phyloP scores from a whole-genome alignment of 768 basidiomycete species.

The Termitomyces sp. region DNA sequence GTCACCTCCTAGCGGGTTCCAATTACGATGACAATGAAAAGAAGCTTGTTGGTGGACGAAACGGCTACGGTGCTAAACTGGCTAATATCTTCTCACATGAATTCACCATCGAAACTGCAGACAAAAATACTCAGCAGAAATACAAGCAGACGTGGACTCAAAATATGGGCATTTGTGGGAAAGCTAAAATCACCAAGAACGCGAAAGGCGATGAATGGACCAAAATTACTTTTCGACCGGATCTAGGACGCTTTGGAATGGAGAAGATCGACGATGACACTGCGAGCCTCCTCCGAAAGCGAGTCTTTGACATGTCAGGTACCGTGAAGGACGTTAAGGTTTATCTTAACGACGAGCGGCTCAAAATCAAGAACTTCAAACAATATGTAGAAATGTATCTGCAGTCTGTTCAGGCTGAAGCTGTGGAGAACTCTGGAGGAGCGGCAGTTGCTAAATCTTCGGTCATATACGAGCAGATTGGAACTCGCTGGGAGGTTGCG shows the following conservation, averaged over 20 bases:
- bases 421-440: conserved; percentile 70
- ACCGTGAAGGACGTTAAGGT: conserved; percentile 92
- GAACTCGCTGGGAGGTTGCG: conserved; percentile 89
- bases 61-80: conserved; percentile 97
- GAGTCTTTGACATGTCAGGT: conserved; percentile 97
- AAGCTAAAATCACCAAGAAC: conserved; percentile 93
- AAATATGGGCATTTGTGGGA: conserved; percentile 88
- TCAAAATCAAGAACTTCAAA: conserved; percentile 95
- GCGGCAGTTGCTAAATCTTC: conserved; percentile 73
- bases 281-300: conserved; percentile 81
- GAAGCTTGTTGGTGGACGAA: conserved; percentile 97
- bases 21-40: conserved; percentile 99
- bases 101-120: conserved; percentile 95
- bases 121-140: conserved; percentile 81
- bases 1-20: conserved; percentile 88
- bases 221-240: conserved; percentile 88
- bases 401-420: conserved; percentile 68
- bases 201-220: conserved; percentile 87
- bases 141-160: conserved; percentile 94
- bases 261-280: conserved; percentile 87
- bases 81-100: conserved; percentile 97
- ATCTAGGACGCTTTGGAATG: conserved; percentile 92
- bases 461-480: conserved; percentile 78
- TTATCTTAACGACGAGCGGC: conserved; percentile 83
- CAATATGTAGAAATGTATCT: conserved; percentile 96